A percentile compares a stretch with the other conserved stretches of the same genome.
These are phyloP conservation scores for Cryphonectria carpinicola DNA, from an alignment of 2,329 filamentous ascomycete genomes.

Conservation along the genomic window DNA sequence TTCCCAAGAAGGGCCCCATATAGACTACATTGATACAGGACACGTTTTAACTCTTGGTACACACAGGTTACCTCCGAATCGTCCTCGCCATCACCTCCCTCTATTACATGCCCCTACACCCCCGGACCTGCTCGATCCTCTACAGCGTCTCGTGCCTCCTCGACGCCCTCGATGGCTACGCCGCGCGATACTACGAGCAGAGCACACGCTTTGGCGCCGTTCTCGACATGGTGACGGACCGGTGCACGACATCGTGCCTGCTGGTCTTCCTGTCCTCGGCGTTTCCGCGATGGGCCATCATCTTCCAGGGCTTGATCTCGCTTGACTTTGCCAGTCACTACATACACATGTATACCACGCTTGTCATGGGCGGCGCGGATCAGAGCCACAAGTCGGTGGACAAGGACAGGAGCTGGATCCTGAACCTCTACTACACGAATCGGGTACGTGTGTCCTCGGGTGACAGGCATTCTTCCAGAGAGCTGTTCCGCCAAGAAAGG, in stretches of 20 bases:
- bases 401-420: slow-evolving; percentile 80
- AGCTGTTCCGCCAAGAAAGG: neutral
- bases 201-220: slow-evolving; percentile 95
- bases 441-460: slow-evolving; percentile 64
- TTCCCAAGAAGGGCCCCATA: too few relatives aligned
- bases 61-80: slow-evolving; percentile 74
- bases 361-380: slow-evolving; percentile 81
- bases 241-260: slow-evolving; percentile 93
- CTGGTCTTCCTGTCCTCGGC: slow-evolving; percentile 94
- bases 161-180: slow-evolving; percentile 91
- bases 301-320: slow-evolving; percentile 93
- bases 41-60: slow-evolving; percentile 27
- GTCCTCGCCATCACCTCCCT: slow-evolving; percentile 86
- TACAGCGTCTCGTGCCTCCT: slow-evolving; percentile 95
- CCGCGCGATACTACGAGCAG: slow-evolving; percentile 87
- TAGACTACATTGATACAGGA: neutral
- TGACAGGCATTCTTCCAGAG: neutral
- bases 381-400: slow-evolving; percentile 94
- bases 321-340: slow-evolving; percentile 96
- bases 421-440: slow-evolving; percentile 97
- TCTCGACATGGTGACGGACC: slow-evolving; percentile 98
- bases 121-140: slow-evolving; percentile 87
- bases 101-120: slow-evolving; percentile 99
- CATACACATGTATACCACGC: slow-evolving; percentile 97
- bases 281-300: slow-evolving; percentile 89